Evolutionary conservation across 1,139 yeast genomes (phyloP).

Genomic region (Lodderomyces jiufengensis): DNA sequence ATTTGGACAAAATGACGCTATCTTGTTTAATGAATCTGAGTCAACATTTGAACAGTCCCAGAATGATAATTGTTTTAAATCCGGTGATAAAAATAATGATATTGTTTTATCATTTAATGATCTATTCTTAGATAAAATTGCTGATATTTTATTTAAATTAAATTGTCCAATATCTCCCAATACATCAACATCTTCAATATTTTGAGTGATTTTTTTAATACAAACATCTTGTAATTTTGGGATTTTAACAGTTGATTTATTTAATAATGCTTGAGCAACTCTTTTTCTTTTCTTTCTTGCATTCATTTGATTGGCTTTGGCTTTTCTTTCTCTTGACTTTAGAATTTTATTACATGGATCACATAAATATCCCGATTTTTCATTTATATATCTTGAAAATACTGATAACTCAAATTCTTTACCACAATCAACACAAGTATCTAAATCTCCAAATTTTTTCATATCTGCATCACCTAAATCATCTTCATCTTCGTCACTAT

Average conservation of each 20-base stretch:
- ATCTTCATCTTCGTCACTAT: conserved; percentile 27
- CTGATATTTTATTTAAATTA: conserved; percentile 63
- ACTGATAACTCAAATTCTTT: conserved; percentile 56
- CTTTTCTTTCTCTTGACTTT: conserved; percentile 40
- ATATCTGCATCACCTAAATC: conserved; percentile 20
- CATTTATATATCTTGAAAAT: conserved; percentile 52
- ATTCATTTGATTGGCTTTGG: conserved; percentile 50
- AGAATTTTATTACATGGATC: conserved; percentile 54
- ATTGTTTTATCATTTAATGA: conserved; percentile 71
- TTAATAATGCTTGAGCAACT: conserved; percentile 79
- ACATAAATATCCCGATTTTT: conserved; percentile 61
- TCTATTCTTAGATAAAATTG: conserved; percentile 77
- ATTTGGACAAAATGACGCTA: conserved; percentile 79
- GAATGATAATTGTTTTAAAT: conserved; percentile 55
- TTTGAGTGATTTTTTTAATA: conserved; percentile 62
- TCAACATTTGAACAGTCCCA: conserved; percentile 91
- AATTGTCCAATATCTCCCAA: conserved; percentile 74
- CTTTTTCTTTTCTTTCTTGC: conserved; percentile 73
- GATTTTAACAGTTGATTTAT: conserved; percentile 58
- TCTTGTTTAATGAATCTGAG: conserved; percentile 59
- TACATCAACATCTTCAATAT: conserved; percentile 73
- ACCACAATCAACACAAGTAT: conserved; percentile 59
- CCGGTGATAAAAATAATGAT: conserved; percentile 65
- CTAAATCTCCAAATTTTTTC: conserved; percentile 45
- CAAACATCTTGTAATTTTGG: conserved; percentile 82